Evolutionary conservation across 352 stramenopile species (phyloP).

Genomic region (Phytophthora chlamydospora): DNA sequence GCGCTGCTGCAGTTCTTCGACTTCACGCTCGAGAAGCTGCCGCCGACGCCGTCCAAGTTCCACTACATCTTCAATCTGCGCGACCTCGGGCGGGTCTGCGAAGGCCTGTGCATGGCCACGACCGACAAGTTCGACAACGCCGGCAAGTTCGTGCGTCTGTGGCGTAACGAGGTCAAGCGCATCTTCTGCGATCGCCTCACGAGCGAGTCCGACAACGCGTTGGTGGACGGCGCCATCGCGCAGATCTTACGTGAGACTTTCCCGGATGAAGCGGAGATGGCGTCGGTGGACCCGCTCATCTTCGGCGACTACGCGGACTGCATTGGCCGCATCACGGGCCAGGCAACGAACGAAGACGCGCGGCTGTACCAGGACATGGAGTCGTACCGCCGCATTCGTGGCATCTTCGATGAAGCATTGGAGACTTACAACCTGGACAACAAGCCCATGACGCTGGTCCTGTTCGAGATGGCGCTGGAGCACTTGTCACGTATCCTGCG

Average conservation of each 20-base stretch:
- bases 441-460: conserved; percentile 94
- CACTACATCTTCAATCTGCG: conserved; percentile 98
- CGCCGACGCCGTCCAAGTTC: conserved; percentile 94
- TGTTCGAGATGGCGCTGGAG: conserved; percentile 96
- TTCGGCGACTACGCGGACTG: conserved; percentile 94
- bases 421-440: conserved; percentile 96
- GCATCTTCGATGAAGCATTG: conserved; percentile 94
- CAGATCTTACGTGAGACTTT: conserved; percentile 82
- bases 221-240: conserved; percentile 86
- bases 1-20: conserved; percentile 91
- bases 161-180: conserved; percentile 93
- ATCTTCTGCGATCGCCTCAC: conserved; percentile 95
- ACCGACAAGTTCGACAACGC: conserved; percentile 85
- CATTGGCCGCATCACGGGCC: conserved; percentile 70
- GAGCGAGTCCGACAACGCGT: conserved; percentile 77
- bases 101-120: conserved; percentile 95
- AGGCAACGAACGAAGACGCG: conserved; percentile 72
- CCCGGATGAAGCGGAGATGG: conserved; percentile 61
- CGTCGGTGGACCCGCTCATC: conserved; percentile 83
- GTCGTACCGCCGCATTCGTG: conserved; percentile 88
- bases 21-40: conserved; percentile 91
- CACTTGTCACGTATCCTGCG: conserved; percentile 93
- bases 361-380: conserved; percentile 95
- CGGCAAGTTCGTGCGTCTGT: conserved; percentile 87
- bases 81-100: conserved; percentile 93